phyloP scores from a whole-genome alignment of 1,284 basidiomycete genomes.

The Ustilago vetiveriae region DNA sequence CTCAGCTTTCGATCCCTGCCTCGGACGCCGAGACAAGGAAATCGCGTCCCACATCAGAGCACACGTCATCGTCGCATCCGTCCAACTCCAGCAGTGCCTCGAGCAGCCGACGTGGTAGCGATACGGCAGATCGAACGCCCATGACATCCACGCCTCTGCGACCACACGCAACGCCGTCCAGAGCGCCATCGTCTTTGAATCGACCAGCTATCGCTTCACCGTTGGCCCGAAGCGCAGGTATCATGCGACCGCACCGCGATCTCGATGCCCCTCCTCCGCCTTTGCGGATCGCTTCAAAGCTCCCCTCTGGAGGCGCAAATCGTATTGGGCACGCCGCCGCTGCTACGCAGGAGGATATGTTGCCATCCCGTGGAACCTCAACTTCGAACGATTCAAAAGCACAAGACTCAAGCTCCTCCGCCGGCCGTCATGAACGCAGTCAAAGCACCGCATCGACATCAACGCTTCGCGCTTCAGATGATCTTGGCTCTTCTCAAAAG shows the following conservation, averaged over 20 bases:
- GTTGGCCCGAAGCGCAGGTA: conserved; percentile 11
- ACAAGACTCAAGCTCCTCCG: neutral
- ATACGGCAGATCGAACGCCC: conserved; percentile 1
- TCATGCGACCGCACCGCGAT: conserved; percentile 22
- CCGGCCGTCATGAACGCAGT: conserved; percentile 11
- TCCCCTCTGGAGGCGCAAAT: conserved; percentile 8
- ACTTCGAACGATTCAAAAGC: conserved; percentile 1
- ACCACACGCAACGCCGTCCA: conserved; percentile 2
- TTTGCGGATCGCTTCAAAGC: conserved; percentile 36
- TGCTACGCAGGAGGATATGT: too few species aligned
- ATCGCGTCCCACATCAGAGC: neutral
- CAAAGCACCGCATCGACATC: conserved; percentile 19
- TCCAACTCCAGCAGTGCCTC: neutral
- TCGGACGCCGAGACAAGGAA: neutral
- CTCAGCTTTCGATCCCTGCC: conserved; percentile 3
- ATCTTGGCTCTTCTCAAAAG: conserved; percentile 22
- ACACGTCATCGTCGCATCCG: conserved; percentile 3
- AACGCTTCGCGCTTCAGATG: conserved; percentile 11
- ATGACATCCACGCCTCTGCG: conserved; percentile 10
- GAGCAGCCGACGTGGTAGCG: conserved; percentile 5
- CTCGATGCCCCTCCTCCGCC: conserved; percentile 42
- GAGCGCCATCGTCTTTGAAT: conserved; percentile 7
- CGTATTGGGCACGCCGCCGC: neutral
- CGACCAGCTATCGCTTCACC: conserved; percentile 28
- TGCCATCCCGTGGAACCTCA: too few species aligned